These are phyloP conservation scores for Kwoniella heveanensis DNA, from an alignment of 768 basidiomycete genomes.

Conservation along the genomic window DNA sequence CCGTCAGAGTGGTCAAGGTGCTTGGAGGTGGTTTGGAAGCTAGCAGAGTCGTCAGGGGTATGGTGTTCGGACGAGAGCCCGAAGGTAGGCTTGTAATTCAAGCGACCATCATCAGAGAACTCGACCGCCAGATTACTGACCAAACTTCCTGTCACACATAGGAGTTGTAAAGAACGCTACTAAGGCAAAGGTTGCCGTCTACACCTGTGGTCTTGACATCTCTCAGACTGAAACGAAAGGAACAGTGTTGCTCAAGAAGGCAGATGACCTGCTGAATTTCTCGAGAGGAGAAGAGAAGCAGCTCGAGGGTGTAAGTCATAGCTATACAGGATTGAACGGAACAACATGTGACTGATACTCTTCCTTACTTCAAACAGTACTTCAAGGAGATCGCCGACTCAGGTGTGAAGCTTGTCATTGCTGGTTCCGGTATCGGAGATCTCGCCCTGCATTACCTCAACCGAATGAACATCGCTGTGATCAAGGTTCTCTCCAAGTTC, in stretches of 20 bases:
- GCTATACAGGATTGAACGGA: neutral
- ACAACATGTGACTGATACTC: neutral
- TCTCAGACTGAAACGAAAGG: slow-evolving; percentile 99
- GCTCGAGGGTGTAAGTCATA: slow-evolving; percentile 71
- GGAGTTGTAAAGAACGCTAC: slow-evolving; percentile 78
- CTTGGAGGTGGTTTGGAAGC: slow-evolving; percentile 86
- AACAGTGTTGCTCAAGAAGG: slow-evolving; percentile 91
- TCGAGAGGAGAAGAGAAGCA: slow-evolving; percentile 95
- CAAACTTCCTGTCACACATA: slow-evolving; percentile 43
- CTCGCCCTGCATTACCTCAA: slow-evolving; percentile 97
- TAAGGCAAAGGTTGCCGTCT: slow-evolving; percentile 92
- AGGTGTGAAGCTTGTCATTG: slow-evolving; percentile 90
- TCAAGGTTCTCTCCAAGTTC: slow-evolving; percentile 97
- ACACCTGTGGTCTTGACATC: slow-evolving; percentile 86
- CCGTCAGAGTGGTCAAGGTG: slow-evolving; percentile 97
- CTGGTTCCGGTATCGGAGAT: slow-evolving; percentile 89
- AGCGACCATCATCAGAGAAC: too few relatives aligned
- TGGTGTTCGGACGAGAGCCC: slow-evolving; percentile 96
- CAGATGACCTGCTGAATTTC: slow-evolving; percentile 96
- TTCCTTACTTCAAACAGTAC: slow-evolving; percentile 62
- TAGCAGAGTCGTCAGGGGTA: slow-evolving; percentile 89
- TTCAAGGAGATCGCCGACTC: slow-evolving; percentile 96
- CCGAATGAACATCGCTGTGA: slow-evolving; percentile 86
- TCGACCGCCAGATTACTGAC: too few relatives aligned
- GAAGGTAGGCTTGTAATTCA: slow-evolving; percentile 65